Evolutionary conservation across 768 basidiomycete genomes (phyloP), one percentile per base, ranked within the genome.

Genomic region (Leccinum uliginosum): DNA sequence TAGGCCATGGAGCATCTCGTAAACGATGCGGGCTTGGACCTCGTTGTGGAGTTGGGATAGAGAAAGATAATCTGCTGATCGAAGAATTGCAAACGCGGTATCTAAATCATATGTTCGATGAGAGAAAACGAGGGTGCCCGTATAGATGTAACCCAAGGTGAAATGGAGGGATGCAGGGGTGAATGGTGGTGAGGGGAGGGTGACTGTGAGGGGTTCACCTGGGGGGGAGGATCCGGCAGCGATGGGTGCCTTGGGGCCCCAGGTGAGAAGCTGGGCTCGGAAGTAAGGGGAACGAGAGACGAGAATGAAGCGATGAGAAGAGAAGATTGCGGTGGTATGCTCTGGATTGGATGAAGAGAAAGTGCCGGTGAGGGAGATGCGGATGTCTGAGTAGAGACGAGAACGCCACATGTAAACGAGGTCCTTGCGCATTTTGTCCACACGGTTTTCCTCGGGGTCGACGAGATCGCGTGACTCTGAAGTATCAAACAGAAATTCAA

Each of bases 361-460:
- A 56, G 80, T 83, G 49, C 86, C 86, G 0, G 84, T 82, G 58
- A 95, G 81, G 0, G 87, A 80, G 54, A 98, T 86, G 52, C 88
- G 84, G 23, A 96, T 83, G 71, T 98, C 96, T 2, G 93, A 91
- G 69, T 94, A 98, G 17, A 98, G 83, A 50, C 93, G 85, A 12
- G 89, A 91, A 30, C 96, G 77, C 96, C 95, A 98, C 93, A 94
- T 96, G 76, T 88, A 97, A 23, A 95, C 90, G 27, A 97, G 79
- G 67, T 98, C 96, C 72, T 93, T 92, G 58, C 92, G 84, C 10
- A 97, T 82, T 73, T 93, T 91, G 71, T 93, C 91, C 40, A 91
- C 74, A 14, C 91, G 78, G 58, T 66, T 80, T 60, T 78, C 83
- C 70, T 75, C 83, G 9, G 73, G 78, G 61, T 76, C 76, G 52